A percentile compares a stretch with the other conserved stretches of the same genome.
Conservation (phyloP, 2,329 filamentous ascomycete genomes). For the Tolypocladium guangdongense region DNA sequence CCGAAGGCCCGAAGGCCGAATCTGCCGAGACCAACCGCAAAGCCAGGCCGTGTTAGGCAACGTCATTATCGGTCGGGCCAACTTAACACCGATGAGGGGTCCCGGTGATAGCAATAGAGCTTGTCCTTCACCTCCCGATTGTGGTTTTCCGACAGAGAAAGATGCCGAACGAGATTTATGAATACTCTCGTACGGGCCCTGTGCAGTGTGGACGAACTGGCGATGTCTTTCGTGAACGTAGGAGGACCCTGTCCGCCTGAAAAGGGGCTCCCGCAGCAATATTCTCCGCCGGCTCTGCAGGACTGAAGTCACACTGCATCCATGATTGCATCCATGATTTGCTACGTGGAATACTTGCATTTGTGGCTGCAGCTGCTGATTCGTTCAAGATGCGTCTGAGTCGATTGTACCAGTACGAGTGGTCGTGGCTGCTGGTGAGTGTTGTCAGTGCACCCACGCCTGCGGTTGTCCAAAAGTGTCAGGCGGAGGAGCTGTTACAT, state of each 20-base stretch:
- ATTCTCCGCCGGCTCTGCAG: neutral
- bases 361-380: neutral
- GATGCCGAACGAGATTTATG: no score
- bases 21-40: no score
- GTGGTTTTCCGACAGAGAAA: no score
- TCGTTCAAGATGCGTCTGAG: neutral
- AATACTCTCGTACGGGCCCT: no score
- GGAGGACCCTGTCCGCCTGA: neutral
- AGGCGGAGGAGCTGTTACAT: neutral
- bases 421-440: neutral
- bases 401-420: neutral
- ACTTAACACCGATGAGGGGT: no score
- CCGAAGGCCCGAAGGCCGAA: no score
- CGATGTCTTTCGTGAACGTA: neutral
- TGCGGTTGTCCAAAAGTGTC: neutral
- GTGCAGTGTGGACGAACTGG: neutral
- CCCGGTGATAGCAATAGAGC: no score
- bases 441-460: neutral
- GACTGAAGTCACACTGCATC: no score
- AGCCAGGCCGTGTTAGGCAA: no score
- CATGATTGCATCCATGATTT: neutral
- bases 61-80: no score
- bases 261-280: neutral
- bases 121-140: no score
- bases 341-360: neutral